phyloP scores from a whole-genome alignment of 2,329 filamentous ascomycete species.

The Westerdykella aurantiaca region DNA sequence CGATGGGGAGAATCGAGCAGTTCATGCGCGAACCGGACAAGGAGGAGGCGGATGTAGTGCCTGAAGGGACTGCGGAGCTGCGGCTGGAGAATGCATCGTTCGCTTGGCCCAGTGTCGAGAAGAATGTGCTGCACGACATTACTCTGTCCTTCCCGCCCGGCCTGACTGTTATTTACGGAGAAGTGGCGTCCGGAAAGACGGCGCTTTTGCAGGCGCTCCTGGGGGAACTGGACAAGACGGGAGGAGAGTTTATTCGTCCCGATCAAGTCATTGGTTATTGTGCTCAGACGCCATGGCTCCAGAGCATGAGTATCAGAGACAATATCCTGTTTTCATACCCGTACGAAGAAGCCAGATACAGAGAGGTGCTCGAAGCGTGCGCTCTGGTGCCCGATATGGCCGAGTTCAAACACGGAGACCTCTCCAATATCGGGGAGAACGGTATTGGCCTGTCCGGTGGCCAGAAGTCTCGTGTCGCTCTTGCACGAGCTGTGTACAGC shows the following conservation, averaged over 20 bases:
- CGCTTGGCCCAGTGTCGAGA: constrained; percentile 66
- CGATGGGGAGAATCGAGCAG: constrained; percentile 71
- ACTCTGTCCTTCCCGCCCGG: constrained; percentile 51
- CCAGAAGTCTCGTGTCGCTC: constrained; percentile 55
- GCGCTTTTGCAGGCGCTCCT: constrained; percentile 55
- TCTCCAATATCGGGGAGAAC: constrained; percentile 57
- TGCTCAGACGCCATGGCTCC: constrained; percentile 61
- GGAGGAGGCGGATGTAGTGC: constrained; percentile 43
- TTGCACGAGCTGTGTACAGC: constrained; percentile 58
- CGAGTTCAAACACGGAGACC: constrained; percentile 58
- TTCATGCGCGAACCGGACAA: constrained; percentile 87
- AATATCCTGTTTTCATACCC: constrained; percentile 61
- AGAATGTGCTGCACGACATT: constrained; percentile 51
- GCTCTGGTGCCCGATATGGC: constrained; percentile 57
- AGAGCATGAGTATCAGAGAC: constrained; percentile 64
- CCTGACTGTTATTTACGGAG: constrained; percentile 57
- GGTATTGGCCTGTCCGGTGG: constrained; percentile 57
- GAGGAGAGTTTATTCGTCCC: constrained; percentile 48
- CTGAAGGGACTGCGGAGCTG: constrained; percentile 35
- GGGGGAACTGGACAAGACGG: constrained; percentile 52
- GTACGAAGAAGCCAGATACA: constrained; percentile 64
- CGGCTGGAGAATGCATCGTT: constrained; percentile 63
- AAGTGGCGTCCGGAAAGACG: constrained; percentile 60
- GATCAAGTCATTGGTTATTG: constrained; percentile 58
- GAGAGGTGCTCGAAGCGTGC: constrained; percentile 62